These are phyloP conservation scores for Symbiodinium pilosum DNA, from an alignment of 73 alveolate species.

Conservation along the genomic window DNA sequence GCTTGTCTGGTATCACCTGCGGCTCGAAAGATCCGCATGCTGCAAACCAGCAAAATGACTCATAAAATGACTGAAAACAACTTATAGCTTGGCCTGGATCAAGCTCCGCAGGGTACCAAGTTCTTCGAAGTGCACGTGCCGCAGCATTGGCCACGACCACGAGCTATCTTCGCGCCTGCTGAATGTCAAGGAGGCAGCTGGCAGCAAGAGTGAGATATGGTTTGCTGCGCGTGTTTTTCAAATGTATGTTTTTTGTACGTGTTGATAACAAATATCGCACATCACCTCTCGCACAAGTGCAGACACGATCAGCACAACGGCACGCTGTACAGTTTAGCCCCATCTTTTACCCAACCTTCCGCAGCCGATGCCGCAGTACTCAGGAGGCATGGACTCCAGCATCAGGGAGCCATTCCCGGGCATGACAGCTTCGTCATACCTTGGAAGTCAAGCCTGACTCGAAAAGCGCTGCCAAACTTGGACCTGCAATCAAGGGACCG, in stretches of 20 bases:
- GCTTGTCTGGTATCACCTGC: neutral
- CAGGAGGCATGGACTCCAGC: neutral
- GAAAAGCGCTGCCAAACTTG: too few relatives aligned
- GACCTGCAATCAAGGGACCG: neutral
- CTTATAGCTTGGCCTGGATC: neutral
- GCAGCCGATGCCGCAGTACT: conserved; percentile 5
- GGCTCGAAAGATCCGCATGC: too few relatives aligned
- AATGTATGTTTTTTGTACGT: too few relatives aligned
- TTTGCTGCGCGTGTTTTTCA: too few relatives aligned
- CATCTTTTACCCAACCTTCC: conserved; percentile 12
- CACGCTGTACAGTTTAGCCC: too few relatives aligned
- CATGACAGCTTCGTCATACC: neutral
- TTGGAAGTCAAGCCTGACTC: neutral
- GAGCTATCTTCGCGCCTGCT: neutral
- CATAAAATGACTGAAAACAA: neutral
- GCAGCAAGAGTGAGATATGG: neutral
- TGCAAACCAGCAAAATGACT: too few relatives aligned
- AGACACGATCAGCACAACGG: too few relatives aligned
- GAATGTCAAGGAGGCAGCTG: neutral
- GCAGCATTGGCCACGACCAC: neutral
- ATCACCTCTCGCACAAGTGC: too few relatives aligned
- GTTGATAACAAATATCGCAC: too few relatives aligned
- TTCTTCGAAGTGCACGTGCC: conserved; percentile 3
- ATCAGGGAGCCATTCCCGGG: neutral
- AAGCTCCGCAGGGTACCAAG: neutral